Evolutionary conservation across 2,329 filamentous ascomycete genomes (phyloP).

Genomic region (Alternaria longipes): DNA sequence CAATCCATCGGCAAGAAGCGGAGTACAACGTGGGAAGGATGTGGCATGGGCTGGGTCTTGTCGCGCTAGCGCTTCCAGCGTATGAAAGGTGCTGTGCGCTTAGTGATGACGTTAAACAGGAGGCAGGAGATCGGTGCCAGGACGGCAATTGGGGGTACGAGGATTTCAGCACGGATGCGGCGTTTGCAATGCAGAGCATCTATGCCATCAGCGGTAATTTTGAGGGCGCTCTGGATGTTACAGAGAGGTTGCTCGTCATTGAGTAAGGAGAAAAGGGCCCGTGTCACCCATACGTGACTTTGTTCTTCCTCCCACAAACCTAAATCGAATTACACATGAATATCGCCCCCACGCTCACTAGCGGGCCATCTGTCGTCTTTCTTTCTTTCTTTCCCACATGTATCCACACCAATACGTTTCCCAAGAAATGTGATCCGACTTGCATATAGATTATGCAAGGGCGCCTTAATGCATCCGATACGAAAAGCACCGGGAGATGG

Average conservation of each 20-base stretch:
- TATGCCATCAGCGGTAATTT: conserved; percentile 72
- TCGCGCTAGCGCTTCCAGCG: conserved; percentile 74
- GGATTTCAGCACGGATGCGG: conserved; percentile 74
- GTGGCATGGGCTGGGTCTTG: conserved; percentile 78
- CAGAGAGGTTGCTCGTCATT: conserved; percentile 64
- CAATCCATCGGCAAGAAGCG: conserved; percentile 72
- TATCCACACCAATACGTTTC: background rate
- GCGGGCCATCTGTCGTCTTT: background rate
- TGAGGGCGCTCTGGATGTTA: conserved; percentile 67
- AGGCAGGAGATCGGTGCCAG: conserved; percentile 24
- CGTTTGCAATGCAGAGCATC: conserved; percentile 76
- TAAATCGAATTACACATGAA: background rate
- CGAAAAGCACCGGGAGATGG: background rate
- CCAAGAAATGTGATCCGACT: conserved; percentile 2
- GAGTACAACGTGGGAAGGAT: conserved; percentile 81
- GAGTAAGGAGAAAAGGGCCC: conserved; percentile 27
- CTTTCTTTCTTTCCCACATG: background rate
- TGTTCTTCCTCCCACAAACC: background rate
- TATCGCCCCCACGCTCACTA: background rate
- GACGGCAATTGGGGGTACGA: conserved; percentile 56
- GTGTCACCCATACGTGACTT: background rate
- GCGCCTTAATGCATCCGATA: background rate
- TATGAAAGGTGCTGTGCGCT: conserved; percentile 70
- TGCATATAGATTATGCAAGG: conserved; percentile 6
- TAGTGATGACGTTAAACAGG: conserved; percentile 54